These are phyloP conservation scores for Penicillium canariense DNA, from an alignment of 495 filamentous ascomycete species.

Conservation along the genomic window DNA sequence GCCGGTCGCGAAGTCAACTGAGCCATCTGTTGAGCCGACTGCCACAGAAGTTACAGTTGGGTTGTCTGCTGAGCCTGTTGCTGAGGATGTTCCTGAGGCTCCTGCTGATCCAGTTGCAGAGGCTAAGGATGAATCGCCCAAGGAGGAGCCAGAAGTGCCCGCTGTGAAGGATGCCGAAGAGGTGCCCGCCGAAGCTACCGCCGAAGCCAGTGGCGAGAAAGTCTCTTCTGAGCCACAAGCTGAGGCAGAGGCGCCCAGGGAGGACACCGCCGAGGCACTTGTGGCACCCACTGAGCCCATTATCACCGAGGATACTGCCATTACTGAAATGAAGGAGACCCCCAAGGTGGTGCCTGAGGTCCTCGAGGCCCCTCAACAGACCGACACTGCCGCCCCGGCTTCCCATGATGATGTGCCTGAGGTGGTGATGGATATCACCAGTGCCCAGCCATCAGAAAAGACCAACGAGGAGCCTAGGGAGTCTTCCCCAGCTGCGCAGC, in stretches of 20 bases:
- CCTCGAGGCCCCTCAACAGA: slow-evolving; percentile 2
- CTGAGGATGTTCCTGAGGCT: slow-evolving; percentile 1
- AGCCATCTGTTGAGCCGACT: slow-evolving; percentile 5
- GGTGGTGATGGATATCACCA: neutral
- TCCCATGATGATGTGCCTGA: slow-evolving; percentile 7
- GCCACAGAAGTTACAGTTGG: slow-evolving; percentile 3
- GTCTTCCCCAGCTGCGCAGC: slow-evolving; percentile 6
- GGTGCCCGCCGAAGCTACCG: neutral
- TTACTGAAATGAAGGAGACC: neutral
- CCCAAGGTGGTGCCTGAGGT: neutral
- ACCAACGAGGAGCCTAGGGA: slow-evolving; percentile 7
- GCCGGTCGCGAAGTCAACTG: slow-evolving; percentile 1
- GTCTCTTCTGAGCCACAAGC: neutral
- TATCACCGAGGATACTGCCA: neutral
- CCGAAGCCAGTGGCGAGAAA: neutral
- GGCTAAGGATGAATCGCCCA: neutral
- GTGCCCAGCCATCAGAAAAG: slow-evolving; percentile 8
- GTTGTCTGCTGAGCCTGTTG: neutral
- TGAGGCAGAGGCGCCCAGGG: neutral
- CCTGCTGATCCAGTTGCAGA: neutral
- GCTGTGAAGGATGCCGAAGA: slow-evolving; percentile 1
- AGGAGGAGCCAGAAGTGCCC: neutral
- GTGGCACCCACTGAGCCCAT: slow-evolving; percentile 1
- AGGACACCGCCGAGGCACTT: neutral
- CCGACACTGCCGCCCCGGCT: neutral